Evolutionary conservation across 1,284 basidiomycete species (phyloP).

Genomic region (Trichosporon inkin): DNA sequence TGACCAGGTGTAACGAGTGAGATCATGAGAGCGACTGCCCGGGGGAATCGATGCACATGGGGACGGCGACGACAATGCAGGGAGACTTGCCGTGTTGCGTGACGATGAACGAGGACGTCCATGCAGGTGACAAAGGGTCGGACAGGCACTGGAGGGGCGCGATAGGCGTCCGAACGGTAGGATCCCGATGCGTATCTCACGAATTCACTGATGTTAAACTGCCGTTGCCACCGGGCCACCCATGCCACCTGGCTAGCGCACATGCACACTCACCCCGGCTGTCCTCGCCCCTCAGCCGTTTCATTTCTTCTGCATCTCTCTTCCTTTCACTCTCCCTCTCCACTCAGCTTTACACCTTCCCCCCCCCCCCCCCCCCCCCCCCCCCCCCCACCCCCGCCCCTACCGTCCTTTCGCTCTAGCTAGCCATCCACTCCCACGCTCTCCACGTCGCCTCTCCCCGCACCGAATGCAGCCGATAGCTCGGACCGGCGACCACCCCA

Average conservation of each 20-base stretch:
- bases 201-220: constrained; percentile 8
- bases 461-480: not conserved
- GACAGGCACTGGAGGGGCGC: not conserved
- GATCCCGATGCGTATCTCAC: constrained; percentile 5
- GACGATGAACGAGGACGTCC: not conserved
- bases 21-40: constrained; percentile 1
- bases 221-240: constrained; percentile 5
- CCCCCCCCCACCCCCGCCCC: too few relatives aligned
- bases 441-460: not conserved
- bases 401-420: not conserved
- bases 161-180: not conserved
- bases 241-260: constrained; percentile 2
- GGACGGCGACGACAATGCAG: not conserved
- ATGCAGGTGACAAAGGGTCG: not conserved
- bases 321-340: not conserved
- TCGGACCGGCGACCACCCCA: not conserved
- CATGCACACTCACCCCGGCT: constrained; percentile 1
- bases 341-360: not conserved
- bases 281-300: not conserved
- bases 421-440: not conserved
- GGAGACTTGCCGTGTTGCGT: not conserved
- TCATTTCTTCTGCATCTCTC: not conserved
- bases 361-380: not conserved
- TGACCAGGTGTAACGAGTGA: not conserved
- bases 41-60: not conserved